Base-by-base conservation (phyloP, 805 yeast species). In the Ogataea haglerorum region DNA sequence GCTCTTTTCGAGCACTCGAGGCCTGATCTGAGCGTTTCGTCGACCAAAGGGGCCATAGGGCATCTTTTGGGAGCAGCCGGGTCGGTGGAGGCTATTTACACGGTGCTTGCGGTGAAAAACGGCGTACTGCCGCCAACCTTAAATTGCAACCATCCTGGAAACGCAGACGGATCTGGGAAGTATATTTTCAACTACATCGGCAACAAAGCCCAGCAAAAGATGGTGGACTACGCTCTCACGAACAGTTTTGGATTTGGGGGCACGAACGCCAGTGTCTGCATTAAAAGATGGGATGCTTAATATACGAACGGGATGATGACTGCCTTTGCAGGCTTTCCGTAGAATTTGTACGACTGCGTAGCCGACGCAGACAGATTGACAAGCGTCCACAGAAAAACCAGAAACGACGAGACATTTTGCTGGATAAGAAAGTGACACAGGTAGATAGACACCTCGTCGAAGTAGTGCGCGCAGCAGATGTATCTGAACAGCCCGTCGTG, bases 171-270 rank as follows among this genome's bases (percentile, higher is more conserved):
- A n/a, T 54, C 60, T 1, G 64, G 52, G 2, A 64, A 64, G 24
- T 76, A 76, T 48, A 58, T 64, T 2, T 68, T 76, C 43, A 80
- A 85, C 56, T 84, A 82, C 51, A 81, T 83, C 6, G 72, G 76
- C 1, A 65, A 75, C 24, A 47, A 54, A 10, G 69, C 84, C 8
- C 54, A 66, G 31, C 36, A 50, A 10, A 32, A 36, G 12, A 52
- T 60, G 2, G 57, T 85, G 4, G 54, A 72, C 3, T 71, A 75
- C 48, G 97, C 91, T 0, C 46, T 93, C 52, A 78, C 88, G 34
- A 93, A 93, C 56, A 87, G 96, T 52, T 91, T 95, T 65, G 99
- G 99, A 0, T 93, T 93, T 66, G 99, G 99, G 6, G 99, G 99
- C 7, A 87, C 95, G 5, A 93, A 93, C 61, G 82, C 95, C 6